Conservation (phyloP, 2,329 filamentous ascomycete genomes). For the Grosmannia clavigera region DNA sequence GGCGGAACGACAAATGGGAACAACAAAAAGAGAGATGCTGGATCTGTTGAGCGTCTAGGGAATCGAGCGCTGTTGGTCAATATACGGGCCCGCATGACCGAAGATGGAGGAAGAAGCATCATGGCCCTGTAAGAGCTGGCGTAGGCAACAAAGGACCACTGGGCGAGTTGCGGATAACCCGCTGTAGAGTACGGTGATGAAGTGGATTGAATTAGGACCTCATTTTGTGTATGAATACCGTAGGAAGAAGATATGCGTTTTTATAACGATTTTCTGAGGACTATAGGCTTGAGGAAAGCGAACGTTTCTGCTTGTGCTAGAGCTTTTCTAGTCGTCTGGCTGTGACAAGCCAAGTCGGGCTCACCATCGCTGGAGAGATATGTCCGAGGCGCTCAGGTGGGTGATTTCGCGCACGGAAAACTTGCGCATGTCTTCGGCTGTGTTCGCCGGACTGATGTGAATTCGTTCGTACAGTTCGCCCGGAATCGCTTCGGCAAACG, state of each 20-base stretch:
- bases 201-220: no score
- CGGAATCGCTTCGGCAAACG: background rate
- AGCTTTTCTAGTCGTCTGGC: no score
- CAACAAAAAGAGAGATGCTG: background rate
- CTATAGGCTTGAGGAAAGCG: no score
- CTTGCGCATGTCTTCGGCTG: background rate
- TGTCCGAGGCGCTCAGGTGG: background rate
- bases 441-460: background rate
- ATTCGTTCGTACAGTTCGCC: background rate
- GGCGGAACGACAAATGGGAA: background rate
- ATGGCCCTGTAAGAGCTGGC: conserved; percentile 21
- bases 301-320: no score
- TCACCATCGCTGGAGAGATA: no score
- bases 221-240: no score
- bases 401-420: background rate
- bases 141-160: no score
- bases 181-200: no score
- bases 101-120: conserved; percentile 31
- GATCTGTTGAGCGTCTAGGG: conserved; percentile 18
- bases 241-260: no score
- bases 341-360: no score
- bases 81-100: conserved; percentile 28
- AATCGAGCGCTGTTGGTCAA: conserved; percentile 27
- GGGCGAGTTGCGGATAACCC: no score
- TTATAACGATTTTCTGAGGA: no score